Percentiles rank a stretch among this genome's conserved stretches.
Conservation (phyloP, 2,329 filamentous ascomycete species). For the Pseudogymnoascus verrucosus region DNA sequence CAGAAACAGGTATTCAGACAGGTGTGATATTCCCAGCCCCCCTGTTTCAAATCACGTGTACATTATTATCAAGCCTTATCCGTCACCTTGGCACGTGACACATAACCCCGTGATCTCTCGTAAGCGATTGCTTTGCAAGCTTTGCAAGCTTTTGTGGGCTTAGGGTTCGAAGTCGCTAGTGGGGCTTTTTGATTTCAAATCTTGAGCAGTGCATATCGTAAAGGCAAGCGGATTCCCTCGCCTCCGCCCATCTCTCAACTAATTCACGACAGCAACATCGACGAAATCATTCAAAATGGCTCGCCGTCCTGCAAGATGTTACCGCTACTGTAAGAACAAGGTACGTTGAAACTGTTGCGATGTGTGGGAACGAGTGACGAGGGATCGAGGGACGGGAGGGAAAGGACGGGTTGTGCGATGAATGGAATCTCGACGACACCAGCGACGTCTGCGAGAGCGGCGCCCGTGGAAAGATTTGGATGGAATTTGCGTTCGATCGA, state of each 20-base stretch:
- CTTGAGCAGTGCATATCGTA: slow-evolving; percentile 25
- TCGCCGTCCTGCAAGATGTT: slow-evolving; percentile 98
- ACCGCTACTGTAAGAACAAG: slow-evolving; percentile 99
- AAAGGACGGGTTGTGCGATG: neutral
- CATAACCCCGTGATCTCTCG: slow-evolving; percentile 1
- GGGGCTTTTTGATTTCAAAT: slow-evolving; percentile 10
- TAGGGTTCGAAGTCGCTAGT: slow-evolving; percentile 5
- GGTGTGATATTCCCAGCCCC: neutral
- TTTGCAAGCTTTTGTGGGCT: slow-evolving; percentile 10
- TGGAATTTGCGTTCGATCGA: neutral
- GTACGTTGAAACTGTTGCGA: slow-evolving; percentile 44
- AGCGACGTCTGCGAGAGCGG: neutral
- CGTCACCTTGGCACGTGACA: neutral
- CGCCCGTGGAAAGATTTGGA: neutral
- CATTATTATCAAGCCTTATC: neutral
- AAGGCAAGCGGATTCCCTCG: slow-evolving; percentile 7
- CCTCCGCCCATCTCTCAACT: slow-evolving; percentile 8
- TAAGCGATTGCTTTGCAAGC: slow-evolving; percentile 9
- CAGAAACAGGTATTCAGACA: neutral
- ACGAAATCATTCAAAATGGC: slow-evolving; percentile 81
- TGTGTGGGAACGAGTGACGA: neutral
- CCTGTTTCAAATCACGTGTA: neutral
- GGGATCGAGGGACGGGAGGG: neutral
- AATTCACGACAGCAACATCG: slow-evolving; percentile 23
- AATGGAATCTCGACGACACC: neutral